Evolutionary conservation across 139 green algal genomes (phyloP), one percentile per base, ranked within the genome.

Genomic region (Ettlia oleoabundans): DNA sequence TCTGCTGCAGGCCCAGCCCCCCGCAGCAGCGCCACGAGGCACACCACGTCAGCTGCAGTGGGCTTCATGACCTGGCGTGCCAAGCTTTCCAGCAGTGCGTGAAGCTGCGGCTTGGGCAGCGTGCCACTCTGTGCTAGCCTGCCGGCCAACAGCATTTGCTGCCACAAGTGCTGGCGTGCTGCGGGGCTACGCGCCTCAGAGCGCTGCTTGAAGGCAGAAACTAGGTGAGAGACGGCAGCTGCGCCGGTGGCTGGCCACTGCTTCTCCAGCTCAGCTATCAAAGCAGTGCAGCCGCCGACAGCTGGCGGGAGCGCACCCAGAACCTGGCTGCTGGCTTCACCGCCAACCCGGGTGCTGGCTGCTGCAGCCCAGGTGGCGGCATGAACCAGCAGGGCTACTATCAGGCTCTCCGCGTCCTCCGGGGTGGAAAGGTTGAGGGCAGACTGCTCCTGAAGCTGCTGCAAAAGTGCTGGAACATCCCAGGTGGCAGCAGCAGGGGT

Each of bases 1-100:
- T 78, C 71, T 1, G 47, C 26, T 8, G 33, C 41, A 35, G 7
- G 47, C 43, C 47, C 47, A 2, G 71, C 71, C 19, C 71, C 71
- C 21, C 71, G 71, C 71, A 78, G 47, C 47, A 78, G 71, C 43
- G 5, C 33, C 32, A 21, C 33, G 28, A 78, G 71, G 71, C 71
- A 78, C 28, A 47, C 51, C 21, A 79, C 72, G 33, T 79, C 72
- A 8, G 19, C 13, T 22, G 72, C 7, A 1, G 33, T 67, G 22
- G 72, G 72, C 21, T 79, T 79, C 72, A 79, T 79, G 18, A 79
- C 72, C 72, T 79, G 72, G 10, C 72, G 72, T 2, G 72, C 72
- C 72, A 79, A 47, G 33, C 66, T 47, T 51, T 79, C 72, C 52
- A 79, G 72, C 72, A 79, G 18, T 18, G 32, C 13, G 6, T 79